Base-by-base conservation (phyloP, 805 yeast species). In the Ogataea nonfermentans region DNA sequence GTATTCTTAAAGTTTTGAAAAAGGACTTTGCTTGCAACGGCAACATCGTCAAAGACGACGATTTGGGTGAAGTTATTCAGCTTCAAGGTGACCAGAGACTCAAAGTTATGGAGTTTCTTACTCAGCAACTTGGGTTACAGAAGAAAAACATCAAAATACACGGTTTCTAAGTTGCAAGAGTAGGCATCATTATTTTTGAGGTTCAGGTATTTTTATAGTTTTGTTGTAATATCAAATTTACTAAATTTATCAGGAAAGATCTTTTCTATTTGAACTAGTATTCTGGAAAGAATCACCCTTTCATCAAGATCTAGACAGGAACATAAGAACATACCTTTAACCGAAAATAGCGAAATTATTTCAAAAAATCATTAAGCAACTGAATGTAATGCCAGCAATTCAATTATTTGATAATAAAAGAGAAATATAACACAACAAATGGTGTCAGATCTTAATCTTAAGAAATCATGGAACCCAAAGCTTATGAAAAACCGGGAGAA, bases 21-120 rank as follows among this genome's bases (percentile, higher is more conserved):
- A 93, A 93, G 70, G 98, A 93, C 66, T 91, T 93, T 65, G 99
- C 97, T 53, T 93, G 98, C 72, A 91, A 91, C 68, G 99, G 99
- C 68, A 91, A 90, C 71, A 87, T 91, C 61, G 97, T 89, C 66
- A 89, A 88, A 67, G 98, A 91, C 68, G 87, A 82, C 34, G 97
- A 91, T 63, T 76, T 89, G 70, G 99, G 98, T 49, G 95, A 91
- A 62, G 93, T 91, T 58, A 89, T 91, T 58, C 99, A 91, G 76
- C 74, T 91, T 67, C 98, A 93, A 74, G 99, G 99, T 67, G 99
- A 91, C 65, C 99, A 91, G 74, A 87, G 99, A 74, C 84, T 88
- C 52, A 91, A 91, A 67, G 96, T 91, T 48, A 79, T 84, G 74
- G 96, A 89, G 66, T 91, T 91, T 59, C 79, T 91, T 73, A 82